Conservation (phyloP, 2,329 filamentous ascomycete species). For the Periconia sp. region DNA sequence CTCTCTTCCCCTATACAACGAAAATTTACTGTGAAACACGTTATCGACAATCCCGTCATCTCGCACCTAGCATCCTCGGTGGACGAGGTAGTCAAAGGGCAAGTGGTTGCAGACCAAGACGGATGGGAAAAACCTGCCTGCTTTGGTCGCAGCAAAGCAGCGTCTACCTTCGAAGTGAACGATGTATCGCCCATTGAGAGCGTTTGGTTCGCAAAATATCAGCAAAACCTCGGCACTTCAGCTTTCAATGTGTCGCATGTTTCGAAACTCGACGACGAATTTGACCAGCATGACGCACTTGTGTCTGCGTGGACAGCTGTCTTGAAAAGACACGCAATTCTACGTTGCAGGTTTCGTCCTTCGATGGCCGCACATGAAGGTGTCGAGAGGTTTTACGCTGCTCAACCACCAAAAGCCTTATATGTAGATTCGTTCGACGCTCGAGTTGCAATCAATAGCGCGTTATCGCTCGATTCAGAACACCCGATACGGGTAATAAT, state of each 20-base stretch:
- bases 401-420: neutral
- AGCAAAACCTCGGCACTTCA: neutral
- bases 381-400: neutral
- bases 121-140: neutral
- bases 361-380: neutral
- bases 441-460: neutral
- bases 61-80: neutral
- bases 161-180: neutral
- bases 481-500: neutral
- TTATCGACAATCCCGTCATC: neutral
- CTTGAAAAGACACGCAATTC: neutral
- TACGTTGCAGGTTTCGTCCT: neutral
- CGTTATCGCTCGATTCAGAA: neutral
- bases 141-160: too few species aligned
- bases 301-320: neutral
- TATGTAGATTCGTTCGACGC: neutral
- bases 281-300: neutral
- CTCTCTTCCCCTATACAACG: neutral
- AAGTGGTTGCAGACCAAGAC: neutral
- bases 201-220: conserved; percentile 1
- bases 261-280: neutral
- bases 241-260: conserved; percentile 1
- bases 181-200: neutral
- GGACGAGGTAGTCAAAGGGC: neutral
- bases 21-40: neutral